phyloP scores from a whole-genome alignment of 495 filamentous ascomycete genomes.

The Penicillium macrosclerotiorum region DNA sequence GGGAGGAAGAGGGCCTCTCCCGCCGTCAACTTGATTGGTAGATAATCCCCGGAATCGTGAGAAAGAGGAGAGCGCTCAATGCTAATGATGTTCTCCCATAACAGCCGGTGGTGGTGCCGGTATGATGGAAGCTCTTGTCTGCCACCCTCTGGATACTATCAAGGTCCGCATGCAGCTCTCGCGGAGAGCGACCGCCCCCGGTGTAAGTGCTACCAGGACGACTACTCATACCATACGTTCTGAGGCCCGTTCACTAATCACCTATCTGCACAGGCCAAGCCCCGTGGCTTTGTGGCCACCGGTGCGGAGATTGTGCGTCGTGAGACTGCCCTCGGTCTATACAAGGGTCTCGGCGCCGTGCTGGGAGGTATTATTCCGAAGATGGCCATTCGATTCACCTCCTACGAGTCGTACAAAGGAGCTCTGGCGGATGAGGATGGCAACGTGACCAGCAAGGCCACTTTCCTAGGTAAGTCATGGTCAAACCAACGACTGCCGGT shows the following conservation, averaged over 20 bases:
- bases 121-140: slow-evolving; percentile 98
- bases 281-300: slow-evolving; percentile 84
- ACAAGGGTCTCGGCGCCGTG: slow-evolving; percentile 96
- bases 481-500: background rate
- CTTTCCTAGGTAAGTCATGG: slow-evolving; percentile 68
- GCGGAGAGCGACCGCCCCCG: slow-evolving; percentile 74
- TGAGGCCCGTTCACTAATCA: too few relatives aligned
- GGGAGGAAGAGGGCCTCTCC: slow-evolving; percentile 79
- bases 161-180: slow-evolving; percentile 99
- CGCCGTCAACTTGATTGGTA: slow-evolving; percentile 93
- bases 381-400: slow-evolving; percentile 99
- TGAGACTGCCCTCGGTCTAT: slow-evolving; percentile 88
- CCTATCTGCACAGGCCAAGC: slow-evolving; percentile 59
- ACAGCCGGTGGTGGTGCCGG: slow-evolving; percentile 95
- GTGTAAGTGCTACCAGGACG: slow-evolving; percentile 49
- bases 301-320: slow-evolving; percentile 82
- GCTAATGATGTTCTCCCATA: slow-evolving; percentile 25
- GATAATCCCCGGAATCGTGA: too few relatives aligned
- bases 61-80: too few relatives aligned
- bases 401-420: slow-evolving; percentile 93
- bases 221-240: too few relatives aligned
- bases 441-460: slow-evolving; percentile 65
- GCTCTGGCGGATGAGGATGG: slow-evolving; percentile 68
- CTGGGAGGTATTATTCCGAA: slow-evolving; percentile 97
- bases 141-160: slow-evolving; percentile 97